Percentiles rank a stretch among this genome's conserved stretches.
Evolutionary conservation across 345 rosid genomes (phyloP).

Genomic region (Abelmoschus esculentus): DNA sequence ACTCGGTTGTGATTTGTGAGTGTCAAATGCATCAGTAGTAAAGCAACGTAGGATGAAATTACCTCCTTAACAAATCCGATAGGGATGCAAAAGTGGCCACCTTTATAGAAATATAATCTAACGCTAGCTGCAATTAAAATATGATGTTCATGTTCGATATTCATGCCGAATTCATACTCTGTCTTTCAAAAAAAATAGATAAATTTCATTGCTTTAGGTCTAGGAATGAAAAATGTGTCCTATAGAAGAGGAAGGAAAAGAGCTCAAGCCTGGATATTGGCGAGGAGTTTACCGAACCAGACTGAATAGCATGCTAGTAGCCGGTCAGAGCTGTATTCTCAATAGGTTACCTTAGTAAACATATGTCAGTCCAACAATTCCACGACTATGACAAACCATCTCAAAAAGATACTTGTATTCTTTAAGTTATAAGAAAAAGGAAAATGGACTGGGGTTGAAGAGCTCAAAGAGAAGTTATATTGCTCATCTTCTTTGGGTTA

Average conservation of each 20-base stretch:
- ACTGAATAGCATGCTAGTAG: not conserved
- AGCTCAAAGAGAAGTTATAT: no score
- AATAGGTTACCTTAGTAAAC: conserved; percentile 6
- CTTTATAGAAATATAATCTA: conserved; percentile 1
- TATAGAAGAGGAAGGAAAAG: not conserved
- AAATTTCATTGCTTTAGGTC: no score
- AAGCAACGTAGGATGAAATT: not conserved
- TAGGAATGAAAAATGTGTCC: no score
- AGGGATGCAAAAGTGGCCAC: conserved; percentile 9
- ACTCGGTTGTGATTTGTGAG: not conserved
- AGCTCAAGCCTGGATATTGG: conserved; percentile 6
- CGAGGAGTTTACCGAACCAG: conserved; percentile 6
- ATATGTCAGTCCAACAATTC: conserved; percentile 2
- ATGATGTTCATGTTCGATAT: no score
- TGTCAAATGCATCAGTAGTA: not conserved
- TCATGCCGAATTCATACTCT: no score
- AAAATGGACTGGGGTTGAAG: no score
- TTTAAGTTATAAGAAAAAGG: no score
- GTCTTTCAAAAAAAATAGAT: no score
- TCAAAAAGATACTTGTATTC: no score
- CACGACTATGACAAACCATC: not conserved
- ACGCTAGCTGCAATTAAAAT: conserved; percentile 7
- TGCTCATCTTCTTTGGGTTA: no score
- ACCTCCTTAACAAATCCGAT: conserved; percentile 8
- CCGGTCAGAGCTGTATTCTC: conserved; percentile 1